Conservation (phyloP, 2,329 filamentous ascomycete genomes). For the Didymella sp. region DNA sequence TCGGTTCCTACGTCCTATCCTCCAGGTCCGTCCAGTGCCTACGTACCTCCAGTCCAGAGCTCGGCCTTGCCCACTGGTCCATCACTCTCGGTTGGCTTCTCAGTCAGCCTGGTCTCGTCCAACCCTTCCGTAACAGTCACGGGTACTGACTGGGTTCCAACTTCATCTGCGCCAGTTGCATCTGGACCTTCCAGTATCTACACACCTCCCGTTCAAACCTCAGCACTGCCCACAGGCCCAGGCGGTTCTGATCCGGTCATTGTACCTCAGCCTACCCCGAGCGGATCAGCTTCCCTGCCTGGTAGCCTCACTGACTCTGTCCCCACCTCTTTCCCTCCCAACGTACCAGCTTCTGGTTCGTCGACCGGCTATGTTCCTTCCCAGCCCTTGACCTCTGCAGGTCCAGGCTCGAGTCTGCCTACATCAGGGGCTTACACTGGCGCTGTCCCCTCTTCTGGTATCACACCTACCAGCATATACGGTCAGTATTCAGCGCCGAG, state of each 20-base stretch:
- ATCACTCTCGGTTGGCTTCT: conserved; percentile 1
- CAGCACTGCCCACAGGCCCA: not conserved
- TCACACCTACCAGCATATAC: conserved; percentile 7
- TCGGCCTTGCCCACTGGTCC: conserved; percentile 15
- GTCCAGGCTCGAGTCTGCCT: conserved; percentile 8
- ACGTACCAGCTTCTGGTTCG: not conserved
- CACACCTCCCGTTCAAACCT: conserved; percentile 6
- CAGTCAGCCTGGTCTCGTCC: conserved; percentile 8
- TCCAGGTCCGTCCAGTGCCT: conserved; percentile 7
- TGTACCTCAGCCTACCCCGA: conserved; percentile 5
- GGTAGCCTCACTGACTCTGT: conserved; percentile 15
- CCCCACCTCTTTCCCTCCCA: conserved; percentile 17
- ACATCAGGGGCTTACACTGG: conserved; percentile 6
- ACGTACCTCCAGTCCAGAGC: conserved; percentile 12
- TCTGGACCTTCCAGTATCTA: not conserved
- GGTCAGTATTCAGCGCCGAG: conserved; percentile 5
- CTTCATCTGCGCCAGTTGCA: not conserved
- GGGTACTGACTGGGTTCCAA: not conserved
- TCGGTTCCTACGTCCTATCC: conserved; percentile 19
- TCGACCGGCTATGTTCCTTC: conserved; percentile 13
- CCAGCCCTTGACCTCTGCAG: conserved; percentile 13
- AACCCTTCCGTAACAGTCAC: conserved; percentile 7
- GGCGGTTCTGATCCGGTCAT: not conserved
- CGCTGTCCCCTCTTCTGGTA: conserved; percentile 7
- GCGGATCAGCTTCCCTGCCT: not conserved